Evolutionary conservation across 202 grass and related monocot species (phyloP).

Genomic region (Schoenoplectus triqueter): DNA sequence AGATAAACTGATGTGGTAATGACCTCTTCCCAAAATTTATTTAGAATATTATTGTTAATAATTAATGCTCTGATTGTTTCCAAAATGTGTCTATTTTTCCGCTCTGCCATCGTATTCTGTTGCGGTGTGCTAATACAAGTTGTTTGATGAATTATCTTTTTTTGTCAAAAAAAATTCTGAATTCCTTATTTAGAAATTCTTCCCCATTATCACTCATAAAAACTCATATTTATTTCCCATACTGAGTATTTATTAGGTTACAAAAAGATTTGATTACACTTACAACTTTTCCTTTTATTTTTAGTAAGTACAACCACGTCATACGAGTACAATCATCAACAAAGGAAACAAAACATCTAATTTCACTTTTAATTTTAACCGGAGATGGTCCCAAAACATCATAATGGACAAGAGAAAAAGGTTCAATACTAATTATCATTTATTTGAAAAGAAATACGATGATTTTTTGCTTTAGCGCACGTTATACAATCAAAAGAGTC

Average conservation of each 20-base stretch:
- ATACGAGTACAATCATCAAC: background rate
- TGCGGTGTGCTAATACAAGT: background rate
- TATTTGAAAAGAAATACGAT: no score
- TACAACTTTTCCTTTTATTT: no score
- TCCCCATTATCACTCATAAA: background rate
- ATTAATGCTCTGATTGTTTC: background rate
- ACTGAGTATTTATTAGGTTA: no score
- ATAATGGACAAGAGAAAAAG: no score
- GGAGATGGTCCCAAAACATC: no score
- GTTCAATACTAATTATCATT: no score
- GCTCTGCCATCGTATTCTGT: background rate
- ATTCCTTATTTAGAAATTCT: background rate
- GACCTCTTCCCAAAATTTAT: background rate
- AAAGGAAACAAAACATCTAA: no score
- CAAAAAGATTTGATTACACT: no score
- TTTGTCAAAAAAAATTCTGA: background rate
- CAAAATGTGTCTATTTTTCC: background rate
- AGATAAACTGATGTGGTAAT: background rate
- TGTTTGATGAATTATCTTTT: background rate
- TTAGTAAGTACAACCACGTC: background rate
- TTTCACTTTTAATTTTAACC: no score
- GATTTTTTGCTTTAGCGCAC: no score
- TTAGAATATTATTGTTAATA: background rate
- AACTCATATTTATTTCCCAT: no score
- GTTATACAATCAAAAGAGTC: no score